Conservation (phyloP, 1,284 basidiomycete species). For the Tremellales sp. region DNA sequence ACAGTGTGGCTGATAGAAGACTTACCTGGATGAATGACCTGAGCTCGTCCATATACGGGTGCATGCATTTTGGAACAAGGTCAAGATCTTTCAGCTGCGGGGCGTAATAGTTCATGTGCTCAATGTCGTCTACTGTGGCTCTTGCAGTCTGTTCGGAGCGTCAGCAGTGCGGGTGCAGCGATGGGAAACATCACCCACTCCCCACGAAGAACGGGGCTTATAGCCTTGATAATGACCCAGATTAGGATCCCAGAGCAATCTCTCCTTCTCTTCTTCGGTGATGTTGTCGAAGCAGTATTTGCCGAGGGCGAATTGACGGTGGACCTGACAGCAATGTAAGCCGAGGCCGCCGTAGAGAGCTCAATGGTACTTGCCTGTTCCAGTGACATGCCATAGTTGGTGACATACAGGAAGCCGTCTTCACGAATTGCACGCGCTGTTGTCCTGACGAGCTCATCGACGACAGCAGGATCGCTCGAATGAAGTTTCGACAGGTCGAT, state of each 20-base stretch:
- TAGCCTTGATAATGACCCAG: slow-evolving; percentile 12
- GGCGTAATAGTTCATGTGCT: slow-evolving; percentile 50
- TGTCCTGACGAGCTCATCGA: slow-evolving; percentile 16
- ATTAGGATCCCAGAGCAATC: slow-evolving; percentile 14
- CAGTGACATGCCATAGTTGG: slow-evolving; percentile 26
- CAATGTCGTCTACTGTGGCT: slow-evolving; percentile 47
- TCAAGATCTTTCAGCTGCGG: slow-evolving; percentile 30
- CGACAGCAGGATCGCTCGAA: slow-evolving; percentile 18
- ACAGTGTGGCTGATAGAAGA: slow-evolving; percentile 19
- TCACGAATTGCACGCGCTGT: slow-evolving; percentile 20
- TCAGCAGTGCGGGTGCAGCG: not conserved
- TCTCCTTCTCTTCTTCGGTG: slow-evolving; percentile 14
- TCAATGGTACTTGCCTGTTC: slow-evolving; percentile 17
- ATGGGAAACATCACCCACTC: slow-evolving; percentile 5
- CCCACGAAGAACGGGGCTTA: slow-evolving; percentile 15
- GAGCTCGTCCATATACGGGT: slow-evolving; percentile 46
- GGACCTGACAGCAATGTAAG: slow-evolving; percentile 1
- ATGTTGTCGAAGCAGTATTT: slow-evolving; percentile 11
- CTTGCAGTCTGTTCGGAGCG: slow-evolving; percentile 5
- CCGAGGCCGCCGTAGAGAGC: not conserved
- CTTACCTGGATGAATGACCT: slow-evolving; percentile 46
- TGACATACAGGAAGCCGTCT: slow-evolving; percentile 29
- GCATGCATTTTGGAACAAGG: slow-evolving; percentile 29
- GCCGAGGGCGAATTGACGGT: slow-evolving; percentile 14
- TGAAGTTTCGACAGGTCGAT: slow-evolving; percentile 24